A percentile compares a stretch with the other conserved stretches of the same genome.
phyloP scores from a whole-genome alignment of 1,284 basidiomycete species.

The Sporisorium exsertum region DNA sequence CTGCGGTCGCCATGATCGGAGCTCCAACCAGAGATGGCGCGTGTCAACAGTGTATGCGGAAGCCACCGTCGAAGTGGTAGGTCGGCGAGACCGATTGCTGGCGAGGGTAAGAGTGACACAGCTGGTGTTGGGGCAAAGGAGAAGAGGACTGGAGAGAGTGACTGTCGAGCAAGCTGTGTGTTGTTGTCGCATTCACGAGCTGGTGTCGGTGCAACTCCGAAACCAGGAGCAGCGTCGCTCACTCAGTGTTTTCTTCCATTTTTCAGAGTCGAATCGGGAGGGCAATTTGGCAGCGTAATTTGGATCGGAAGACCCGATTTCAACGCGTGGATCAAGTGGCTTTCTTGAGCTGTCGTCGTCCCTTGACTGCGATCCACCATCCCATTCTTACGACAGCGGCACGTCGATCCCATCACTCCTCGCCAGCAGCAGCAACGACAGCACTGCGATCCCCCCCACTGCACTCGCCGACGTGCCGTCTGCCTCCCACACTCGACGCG shows the following conservation, averaged over 20 bases:
- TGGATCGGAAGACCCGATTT: conserved; percentile 6
- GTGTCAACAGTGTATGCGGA: not conserved
- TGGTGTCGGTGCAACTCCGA: conserved; percentile 22
- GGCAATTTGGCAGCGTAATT: not conserved
- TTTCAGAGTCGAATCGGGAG: too few species aligned
- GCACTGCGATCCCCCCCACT: not conserved
- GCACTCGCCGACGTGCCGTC: conserved; percentile 7
- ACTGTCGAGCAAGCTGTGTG: not conserved
- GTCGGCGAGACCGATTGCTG: not conserved
- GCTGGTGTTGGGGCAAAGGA: not conserved
- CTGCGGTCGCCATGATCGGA: not conserved
- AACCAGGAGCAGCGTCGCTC: not conserved
- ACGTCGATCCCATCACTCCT: not conserved
- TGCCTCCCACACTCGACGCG: not conserved
- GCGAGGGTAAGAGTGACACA: not conserved
- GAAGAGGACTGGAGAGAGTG: not conserved
- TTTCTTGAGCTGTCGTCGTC: not conserved
- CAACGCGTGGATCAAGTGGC: not conserved
- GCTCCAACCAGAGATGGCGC: not conserved
- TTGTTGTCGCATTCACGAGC: not conserved
- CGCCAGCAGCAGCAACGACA: not conserved
- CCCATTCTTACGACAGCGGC: not conserved
- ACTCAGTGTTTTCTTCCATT: not conserved
- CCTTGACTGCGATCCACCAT: conserved; percentile 7
- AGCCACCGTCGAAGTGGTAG: not conserved